Evolutionary conservation across 192 early-diverging fungal species (phyloP), one percentile per base, ranked within the genome.

Genomic region (Geosiphon pyriformis): DNA sequence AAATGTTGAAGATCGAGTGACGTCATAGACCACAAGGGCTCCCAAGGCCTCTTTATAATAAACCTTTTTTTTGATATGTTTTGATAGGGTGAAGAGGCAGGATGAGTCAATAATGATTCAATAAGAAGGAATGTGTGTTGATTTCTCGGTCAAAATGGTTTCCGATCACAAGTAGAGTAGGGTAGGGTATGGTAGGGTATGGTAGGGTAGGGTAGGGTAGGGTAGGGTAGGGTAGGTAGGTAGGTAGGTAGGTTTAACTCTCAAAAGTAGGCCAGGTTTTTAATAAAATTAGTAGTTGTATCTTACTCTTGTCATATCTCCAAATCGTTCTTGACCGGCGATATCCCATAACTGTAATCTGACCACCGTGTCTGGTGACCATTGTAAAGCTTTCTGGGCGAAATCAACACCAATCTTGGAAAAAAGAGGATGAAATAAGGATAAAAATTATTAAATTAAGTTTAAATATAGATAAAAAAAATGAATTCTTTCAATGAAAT

Each of bases 301-400:
- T 32, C 60, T 62, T 72, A 78, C 83, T 57, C 81, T 69, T 34
- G 83, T 85, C 73, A 85, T 75, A 31, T 76, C 76, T 22, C 79
- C 76, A 64, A 83, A 85, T 60, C 82, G 76, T 71, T 85, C 83
- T 56, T 85, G 83, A 4, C 83, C 83, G 10, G 83, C 83, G 67
- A 85, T 85, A 70, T 85, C 83, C 83, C 83, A 85, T 26, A 85
- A 70, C 53, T 85, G 83, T 48, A 85, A 70, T 66, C 82, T 71
- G 30, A 85, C 75, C 23, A 81, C 76, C 1, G 75, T 78, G 33
- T 81, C 78, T 15, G 78, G 76, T 48, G 76, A 78, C 78, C 78
- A 83, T 47, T 81, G 77, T 32, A 85, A 76, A 17, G 78, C 76
- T 61, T 85, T 85, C 25, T 83, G 69, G 4, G 83, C 83, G 71